Evolutionary conservation across 495 filamentous ascomycete genomes (phyloP), one percentile per base, ranked within the genome.

Genomic region (Astrothelium macrocarpum): DNA sequence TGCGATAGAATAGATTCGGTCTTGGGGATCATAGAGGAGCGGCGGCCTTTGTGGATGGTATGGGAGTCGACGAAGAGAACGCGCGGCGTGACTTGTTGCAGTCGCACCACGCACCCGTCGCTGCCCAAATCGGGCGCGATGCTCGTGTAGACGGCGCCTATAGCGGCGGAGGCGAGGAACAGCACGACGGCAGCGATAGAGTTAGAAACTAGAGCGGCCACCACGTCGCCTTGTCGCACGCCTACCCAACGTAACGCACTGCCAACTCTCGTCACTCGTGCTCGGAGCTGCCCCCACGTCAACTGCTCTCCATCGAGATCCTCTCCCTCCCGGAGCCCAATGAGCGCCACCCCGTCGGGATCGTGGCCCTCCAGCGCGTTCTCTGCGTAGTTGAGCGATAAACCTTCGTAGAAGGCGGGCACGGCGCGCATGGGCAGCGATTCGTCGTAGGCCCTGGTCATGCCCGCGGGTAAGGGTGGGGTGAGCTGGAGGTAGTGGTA

Each of bases 41-140:
- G 80, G 73, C 89, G 89, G 20, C 88, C 88, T 69, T 92, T 94
- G 68, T 92, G 92, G n/a, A 91, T 74, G 2, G 89, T 81, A 7
- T 78, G 78, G 67, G 91, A 87, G 66, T 94, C 90, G 75, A 90
- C 83, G 69, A 94, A 92, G 32, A 94, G 73, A 64, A 82, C 86
- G 68, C 78, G 80, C 39, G 88, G 89, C 67, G 84, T 78, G 36
- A 92, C 82, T 75, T 92, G 88, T 59, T 84, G 73, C 53, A 89
- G 74, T 20, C 90, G 78, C 71, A 91, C 86, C 66, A 94, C 71
- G 14, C 91, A 83, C 0, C 89, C 90, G 68, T 87, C 68, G 0
- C 62, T 42, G 25, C 68, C 68, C 18, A 70, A 60, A 75, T 94
- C 90, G 1, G 89, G 91, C 31, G 84, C 87, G 60, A 82, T 85